Evolutionary conservation across 768 basidiomycete species (phyloP), one percentile per base, ranked within the genome.

Genomic region (Macrolepiota dolichaula): DNA sequence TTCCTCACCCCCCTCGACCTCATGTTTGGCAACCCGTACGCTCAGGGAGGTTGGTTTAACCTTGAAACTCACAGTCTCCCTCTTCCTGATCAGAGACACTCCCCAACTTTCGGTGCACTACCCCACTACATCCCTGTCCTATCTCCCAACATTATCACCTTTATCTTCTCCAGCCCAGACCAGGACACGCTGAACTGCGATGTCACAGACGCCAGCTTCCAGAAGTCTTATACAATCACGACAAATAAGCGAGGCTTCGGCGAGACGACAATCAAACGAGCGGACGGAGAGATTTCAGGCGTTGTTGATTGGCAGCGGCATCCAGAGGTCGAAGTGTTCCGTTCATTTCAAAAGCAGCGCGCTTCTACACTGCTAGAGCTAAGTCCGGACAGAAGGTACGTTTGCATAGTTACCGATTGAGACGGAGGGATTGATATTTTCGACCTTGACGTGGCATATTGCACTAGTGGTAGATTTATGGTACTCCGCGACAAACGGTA

Each of bases 21-120:
- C 12, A 67, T 67, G 66, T 59, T 56, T 38, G 63, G 57, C 22
- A 69, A 69, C 52, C 68, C 68, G 15, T 69, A 65, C 57, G 64
- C 62, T 38, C 66, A 66, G 61, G 68, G 61, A 13, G 68, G 62
- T 0, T 69, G 66, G 68, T 64, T 50, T 17, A 68, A 67, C 56
- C 58, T 58, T 5, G 29, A 59, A n/a, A 65, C 42, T 12, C 49
- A 40, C 35, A 40, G 27, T 13, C 56, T 49, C 17, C 61, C 63
- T 49, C 54, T 55, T 11, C 50, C 51, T 11, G 50, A 51, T 4
- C 57, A 59, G 24, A 62, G 61, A n/a, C 44, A 52, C 13, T 64
- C 66, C 5, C 66, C 68, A 12, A 62, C 63, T 5, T 66, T 63
- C 44, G 68, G 68, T 25, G 66, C 68, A 12, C 59, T 69, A 13